Base-by-base conservation (phyloP, 805 yeast species). In the Candida michaelii region DNA sequence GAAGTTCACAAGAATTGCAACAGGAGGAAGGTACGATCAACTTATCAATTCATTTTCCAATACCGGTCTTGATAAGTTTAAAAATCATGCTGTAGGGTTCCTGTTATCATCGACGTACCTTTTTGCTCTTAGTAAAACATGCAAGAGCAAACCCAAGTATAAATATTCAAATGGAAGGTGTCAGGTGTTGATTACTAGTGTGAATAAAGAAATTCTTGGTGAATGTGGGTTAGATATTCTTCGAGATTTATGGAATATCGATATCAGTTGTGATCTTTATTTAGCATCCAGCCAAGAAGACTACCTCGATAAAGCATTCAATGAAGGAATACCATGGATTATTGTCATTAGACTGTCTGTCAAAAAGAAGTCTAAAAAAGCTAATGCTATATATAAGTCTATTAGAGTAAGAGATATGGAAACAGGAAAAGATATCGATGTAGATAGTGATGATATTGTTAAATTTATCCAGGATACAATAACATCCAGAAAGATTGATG, bases 11-110 rank as follows among this genome's bases (percentile, higher is more conserved):
- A 49, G 73, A 30, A 68, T 93, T 30, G 93, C 93, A 12, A 91
- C 93, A 0, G 99, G 99, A 34, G 99, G 99, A 2, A 71, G 99
- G 42, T 93, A 89, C 57, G 98, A 91, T 54, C 69, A 72, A 15
- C 70, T 93, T 49, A 77, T 89, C 11, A 69, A 79, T 2, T 73
- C 82, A 13, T 73, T 89, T 46, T 77, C 91, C 0, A 80, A 86
- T 38, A 62, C 55, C 25, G 67, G 57, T 18, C 42, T 61, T 14
- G 47, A 54, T 1, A 55, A 55, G 23, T 40, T 50, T 11, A 63
- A 65, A 4, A 64, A 65, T 0, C 56, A 55, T 47, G 96, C 89
- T 1, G 97, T 90, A 32, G 98, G 99, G 0, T 84, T 93, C 56
- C 83, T 88, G 47, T 62, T 93, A 43, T 87, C 93, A 0, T 80